Evolutionary conservation across 345 rosid species (phyloP), one percentile per base, ranked within the genome.

Genomic region (Physaria fendleri): DNA sequence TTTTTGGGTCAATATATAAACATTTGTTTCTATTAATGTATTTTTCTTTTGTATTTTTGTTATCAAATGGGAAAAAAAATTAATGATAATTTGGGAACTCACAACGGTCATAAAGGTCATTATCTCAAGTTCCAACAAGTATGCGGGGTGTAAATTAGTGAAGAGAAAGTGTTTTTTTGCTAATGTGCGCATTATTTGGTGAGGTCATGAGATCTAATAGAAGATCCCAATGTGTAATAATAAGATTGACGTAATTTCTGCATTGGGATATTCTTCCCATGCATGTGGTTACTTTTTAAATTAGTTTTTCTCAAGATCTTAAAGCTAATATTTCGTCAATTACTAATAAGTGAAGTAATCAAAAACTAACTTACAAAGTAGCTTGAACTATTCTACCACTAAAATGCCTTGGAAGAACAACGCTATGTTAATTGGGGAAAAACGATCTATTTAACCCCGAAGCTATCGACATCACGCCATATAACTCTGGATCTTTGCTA

Each of bases 181-280:
- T n/a, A n/a, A n/a, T n/a, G 8, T 73, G 35, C 4, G 49, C 76
- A 11, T 0, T 0, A 4, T 16, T 23, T 55, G 62, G 53, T 48
- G 59, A 62, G 33, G 30, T 32, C 15, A 40, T 39, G 69, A 64
- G 65, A 73, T 56, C 71, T 39, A 33, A 47, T 47, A 59, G 18
- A 48, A 21, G 81, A 76, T 78, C 81, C 83, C 80, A 24, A 75
- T 51, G 79, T 57, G 52, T 60, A 59, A 59, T n/a, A 59, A 51
- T n/a, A n/a, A n/a, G n/a, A 68, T 41, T 33, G 78, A 76, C 82
- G 76, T 24, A 20, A 39, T 58, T 62, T 27, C 48, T 42, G 6
- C 41, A 6, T 35, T 20, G 62, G 57, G 57, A 54, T 56, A 16
- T 44, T 51, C 56, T 5, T 35, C 46, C 70, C 48, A 10, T 56